Percentiles rank a stretch among this genome's conserved stretches.
These are phyloP conservation scores for Willaertia magna DNA, from an alignment of 208 protist species.

Conservation along the genomic window DNA sequence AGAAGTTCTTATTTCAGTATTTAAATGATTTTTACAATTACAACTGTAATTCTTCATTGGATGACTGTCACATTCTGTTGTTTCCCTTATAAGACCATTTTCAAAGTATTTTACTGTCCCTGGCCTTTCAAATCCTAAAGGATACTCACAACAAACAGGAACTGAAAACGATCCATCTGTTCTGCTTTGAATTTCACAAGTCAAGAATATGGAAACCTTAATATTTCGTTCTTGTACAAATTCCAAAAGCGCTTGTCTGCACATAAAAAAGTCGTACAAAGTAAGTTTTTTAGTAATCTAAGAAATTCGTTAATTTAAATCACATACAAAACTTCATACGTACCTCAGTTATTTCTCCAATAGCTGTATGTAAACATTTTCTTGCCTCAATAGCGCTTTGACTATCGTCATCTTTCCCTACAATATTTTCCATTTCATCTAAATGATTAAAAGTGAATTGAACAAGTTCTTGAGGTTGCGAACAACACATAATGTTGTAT, in stretches of 20 bases:
- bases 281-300: not conserved
- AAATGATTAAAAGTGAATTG: constrained; percentile 69
- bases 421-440: constrained; percentile 32
- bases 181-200: not conserved
- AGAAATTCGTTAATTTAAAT: no score
- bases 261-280: not conserved
- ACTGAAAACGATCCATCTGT: not conserved
- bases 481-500: constrained; percentile 56
- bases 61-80: not conserved
- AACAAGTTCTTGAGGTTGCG: constrained; percentile 60
- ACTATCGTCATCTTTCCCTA: not conserved
- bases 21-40: not conserved
- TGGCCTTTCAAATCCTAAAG: not conserved
- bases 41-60: not conserved
- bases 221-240: not conserved
- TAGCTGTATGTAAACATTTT: not conserved
- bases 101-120: not conserved
- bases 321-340: not conserved
- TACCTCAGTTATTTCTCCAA: not conserved
- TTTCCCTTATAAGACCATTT: not conserved
- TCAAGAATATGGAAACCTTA: not conserved
- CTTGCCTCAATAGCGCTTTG: not conserved
- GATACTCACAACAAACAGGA: not conserved
- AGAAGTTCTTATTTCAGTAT: not conserved
- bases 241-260: not conserved